Conservation (phyloP, 2,329 filamentous ascomycete species). For the Aspergillus fischeri region DNA sequence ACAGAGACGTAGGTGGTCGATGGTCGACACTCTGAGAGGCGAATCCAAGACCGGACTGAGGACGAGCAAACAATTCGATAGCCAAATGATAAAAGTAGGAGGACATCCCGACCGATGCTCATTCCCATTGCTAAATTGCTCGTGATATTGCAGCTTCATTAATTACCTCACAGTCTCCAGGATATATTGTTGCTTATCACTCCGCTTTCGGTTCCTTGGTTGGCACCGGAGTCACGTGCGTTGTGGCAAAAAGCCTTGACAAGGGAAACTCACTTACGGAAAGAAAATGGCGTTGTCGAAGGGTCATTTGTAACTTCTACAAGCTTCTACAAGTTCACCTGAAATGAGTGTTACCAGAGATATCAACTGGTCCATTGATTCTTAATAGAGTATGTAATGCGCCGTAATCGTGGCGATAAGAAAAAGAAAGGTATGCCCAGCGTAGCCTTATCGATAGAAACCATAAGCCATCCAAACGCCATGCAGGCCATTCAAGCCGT, state of each 20-base stretch:
- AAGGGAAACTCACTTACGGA: neutral
- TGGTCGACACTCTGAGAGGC: conserved; percentile 3
- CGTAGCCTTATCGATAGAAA: conserved; percentile 16
- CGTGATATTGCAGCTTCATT: conserved; percentile 3
- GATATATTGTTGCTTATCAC: neutral
- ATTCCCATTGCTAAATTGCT: conserved; percentile 23
- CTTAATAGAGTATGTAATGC: conserved; percentile 16
- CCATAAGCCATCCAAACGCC: conserved; percentile 35
- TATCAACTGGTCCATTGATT: conserved; percentile 2
- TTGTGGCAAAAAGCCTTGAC: conserved; percentile 1
- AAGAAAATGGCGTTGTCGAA: neutral
- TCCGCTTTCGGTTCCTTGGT: conserved; percentile 1
- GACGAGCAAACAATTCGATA: conserved; percentile 53
- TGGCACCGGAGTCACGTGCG: conserved; percentile 5
- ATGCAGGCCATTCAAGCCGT: conserved; percentile 30
- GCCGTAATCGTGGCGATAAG: conserved; percentile 15
- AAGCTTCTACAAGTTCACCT: neutral
- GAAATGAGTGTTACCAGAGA: neutral
- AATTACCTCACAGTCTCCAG: neutral
- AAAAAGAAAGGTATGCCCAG: conserved; percentile 22
- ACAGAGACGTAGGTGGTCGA: conserved; percentile 20
- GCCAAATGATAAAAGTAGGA: conserved; percentile 62
- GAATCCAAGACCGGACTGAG: conserved; percentile 14
- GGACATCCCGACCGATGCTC: conserved; percentile 48
- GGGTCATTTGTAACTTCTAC: neutral